These are phyloP conservation scores for Hyaloscypha bicolor DNA, from an alignment of 495 filamentous ascomycete species.

Conservation along the genomic window DNA sequence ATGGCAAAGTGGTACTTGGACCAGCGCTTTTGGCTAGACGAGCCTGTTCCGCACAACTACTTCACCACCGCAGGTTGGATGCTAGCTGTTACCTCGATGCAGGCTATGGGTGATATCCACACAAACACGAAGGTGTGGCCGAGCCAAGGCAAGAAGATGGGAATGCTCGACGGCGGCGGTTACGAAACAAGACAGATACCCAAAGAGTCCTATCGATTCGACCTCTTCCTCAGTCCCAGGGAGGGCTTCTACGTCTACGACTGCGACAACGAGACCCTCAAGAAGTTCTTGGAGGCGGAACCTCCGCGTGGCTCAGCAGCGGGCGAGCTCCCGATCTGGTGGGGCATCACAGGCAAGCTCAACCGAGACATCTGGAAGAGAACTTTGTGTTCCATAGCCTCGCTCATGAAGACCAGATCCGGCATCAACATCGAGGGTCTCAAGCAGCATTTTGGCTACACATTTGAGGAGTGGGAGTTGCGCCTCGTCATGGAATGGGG, in stretches of 20 bases:
- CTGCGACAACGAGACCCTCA: slow-evolving; percentile 48
- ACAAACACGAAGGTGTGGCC: slow-evolving; percentile 59
- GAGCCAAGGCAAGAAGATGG: slow-evolving; percentile 67
- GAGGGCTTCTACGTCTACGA: slow-evolving; percentile 58
- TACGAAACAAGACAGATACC: slow-evolving; percentile 75
- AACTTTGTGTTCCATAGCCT: slow-evolving; percentile 58
- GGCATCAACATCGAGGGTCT: slow-evolving; percentile 56
- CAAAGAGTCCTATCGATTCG: slow-evolving; percentile 63
- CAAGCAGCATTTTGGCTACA: slow-evolving; percentile 56
- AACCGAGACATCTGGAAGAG: slow-evolving; percentile 65
- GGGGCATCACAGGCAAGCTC: slow-evolving; percentile 70
- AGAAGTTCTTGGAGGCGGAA: slow-evolving; percentile 2
- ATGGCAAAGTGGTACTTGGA: slow-evolving; percentile 64
- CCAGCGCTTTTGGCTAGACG: slow-evolving; percentile 46
- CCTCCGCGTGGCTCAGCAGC: slow-evolving; percentile 32
- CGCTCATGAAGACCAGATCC: slow-evolving; percentile 61
- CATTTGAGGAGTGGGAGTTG: slow-evolving; percentile 69
- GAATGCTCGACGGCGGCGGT: slow-evolving; percentile 65
- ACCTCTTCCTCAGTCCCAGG: slow-evolving; percentile 58
- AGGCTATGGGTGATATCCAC: slow-evolving; percentile 57
- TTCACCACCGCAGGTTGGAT: slow-evolving; percentile 65
- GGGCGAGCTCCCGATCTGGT: slow-evolving; percentile 72
- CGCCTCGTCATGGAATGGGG: slow-evolving; percentile 68
- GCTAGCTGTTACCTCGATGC: slow-evolving; percentile 69
- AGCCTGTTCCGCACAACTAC: slow-evolving; percentile 41